phyloP scores from a whole-genome alignment of 2,329 filamentous ascomycete genomes.

The Colletotrichum musae region DNA sequence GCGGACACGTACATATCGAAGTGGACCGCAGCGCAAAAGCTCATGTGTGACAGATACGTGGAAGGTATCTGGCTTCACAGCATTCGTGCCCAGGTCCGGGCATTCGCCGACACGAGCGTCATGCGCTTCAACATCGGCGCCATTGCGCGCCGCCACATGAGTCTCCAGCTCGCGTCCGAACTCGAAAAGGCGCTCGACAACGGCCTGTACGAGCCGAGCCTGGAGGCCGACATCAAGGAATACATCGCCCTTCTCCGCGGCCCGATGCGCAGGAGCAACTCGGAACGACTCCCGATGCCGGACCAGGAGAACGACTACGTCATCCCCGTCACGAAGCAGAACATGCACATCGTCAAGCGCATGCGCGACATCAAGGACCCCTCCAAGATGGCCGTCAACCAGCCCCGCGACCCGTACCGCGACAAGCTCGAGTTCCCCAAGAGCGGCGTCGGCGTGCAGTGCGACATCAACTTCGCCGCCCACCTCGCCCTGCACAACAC shows the following conservation, averaged over 20 bases:
- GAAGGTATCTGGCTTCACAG: slow-evolving; percentile 64
- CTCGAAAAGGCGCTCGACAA: slow-evolving; percentile 68
- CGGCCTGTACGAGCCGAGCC: slow-evolving; percentile 58
- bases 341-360: slow-evolving; percentile 53
- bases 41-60: slow-evolving; percentile 63
- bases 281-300: slow-evolving; percentile 38
- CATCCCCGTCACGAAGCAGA: slow-evolving; percentile 55
- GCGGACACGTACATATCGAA: background rate
- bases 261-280: slow-evolving; percentile 47
- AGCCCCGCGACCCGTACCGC: slow-evolving; percentile 67
- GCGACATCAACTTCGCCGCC: slow-evolving; percentile 93
- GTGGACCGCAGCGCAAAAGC: slow-evolving; percentile 12
- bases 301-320: slow-evolving; percentile 46
- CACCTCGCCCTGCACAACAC: slow-evolving; percentile 89
- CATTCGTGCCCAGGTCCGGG: slow-evolving; percentile 52
- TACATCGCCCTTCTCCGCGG: slow-evolving; percentile 67
- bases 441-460: slow-evolving; percentile 83
- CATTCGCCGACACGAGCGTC: slow-evolving; percentile 39
- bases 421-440: slow-evolving; percentile 84
- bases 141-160: slow-evolving; percentile 66
- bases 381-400: slow-evolving; percentile 63
- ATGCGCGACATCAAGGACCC: slow-evolving; percentile 65
- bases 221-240: slow-evolving; percentile 54
- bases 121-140: slow-evolving; percentile 53
- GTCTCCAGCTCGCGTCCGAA: slow-evolving; percentile 68